Evolutionary conservation across 495 filamentous ascomycete species (phyloP).

Genomic region (Aspergillus funiculosus): DNA sequence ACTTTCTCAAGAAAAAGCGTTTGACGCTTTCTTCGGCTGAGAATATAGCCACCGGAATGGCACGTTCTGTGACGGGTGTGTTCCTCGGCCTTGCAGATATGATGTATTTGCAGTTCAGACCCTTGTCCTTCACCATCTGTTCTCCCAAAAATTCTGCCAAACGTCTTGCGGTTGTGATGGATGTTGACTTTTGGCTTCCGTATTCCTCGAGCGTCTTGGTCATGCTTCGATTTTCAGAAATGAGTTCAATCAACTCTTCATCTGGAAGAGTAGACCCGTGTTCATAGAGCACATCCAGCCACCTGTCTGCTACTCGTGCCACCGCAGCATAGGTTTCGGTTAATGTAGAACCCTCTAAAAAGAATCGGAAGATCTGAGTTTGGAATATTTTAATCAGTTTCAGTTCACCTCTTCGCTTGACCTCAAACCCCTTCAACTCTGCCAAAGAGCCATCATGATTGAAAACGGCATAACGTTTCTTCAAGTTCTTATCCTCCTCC

Average conservation of each 20-base stretch:
- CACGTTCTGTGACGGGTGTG: conserved; percentile 90
- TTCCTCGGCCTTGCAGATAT: conserved; percentile 82
- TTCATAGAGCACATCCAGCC: conserved; percentile 88
- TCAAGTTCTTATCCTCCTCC: conserved; percentile 98
- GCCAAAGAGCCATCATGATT: conserved; percentile 94
- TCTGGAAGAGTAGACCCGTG: conserved; percentile 84
- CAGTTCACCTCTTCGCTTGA: conserved; percentile 95
- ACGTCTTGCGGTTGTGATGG: conserved; percentile 95
- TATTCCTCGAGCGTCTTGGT: conserved; percentile 94
- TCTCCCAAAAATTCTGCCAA: conserved; percentile 94
- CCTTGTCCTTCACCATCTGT: conserved; percentile 99
- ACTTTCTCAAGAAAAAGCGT: conserved; percentile 84
- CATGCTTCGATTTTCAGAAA: conserved; percentile 98
- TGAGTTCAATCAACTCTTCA: conserved; percentile 96
- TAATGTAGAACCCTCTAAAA: conserved; percentile 82
- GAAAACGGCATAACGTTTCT: conserved; percentile 98
- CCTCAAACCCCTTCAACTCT: conserved; percentile 97
- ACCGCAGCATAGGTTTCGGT: conserved; percentile 86
- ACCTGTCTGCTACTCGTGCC: conserved; percentile 90
- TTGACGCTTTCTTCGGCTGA: conserved; percentile 85
- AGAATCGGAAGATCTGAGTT: conserved; percentile 98
- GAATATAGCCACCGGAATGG: conserved; percentile 94
- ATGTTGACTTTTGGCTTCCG: conserved; percentile 89
- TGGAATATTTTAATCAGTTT: conserved; percentile 99
- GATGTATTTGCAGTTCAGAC: conserved; percentile 98